A percentile compares a stretch with the other conserved stretches of the same genome.
Conservation (phyloP, 2,329 filamentous ascomycete genomes). For the Colletotrichum horii region DNA sequence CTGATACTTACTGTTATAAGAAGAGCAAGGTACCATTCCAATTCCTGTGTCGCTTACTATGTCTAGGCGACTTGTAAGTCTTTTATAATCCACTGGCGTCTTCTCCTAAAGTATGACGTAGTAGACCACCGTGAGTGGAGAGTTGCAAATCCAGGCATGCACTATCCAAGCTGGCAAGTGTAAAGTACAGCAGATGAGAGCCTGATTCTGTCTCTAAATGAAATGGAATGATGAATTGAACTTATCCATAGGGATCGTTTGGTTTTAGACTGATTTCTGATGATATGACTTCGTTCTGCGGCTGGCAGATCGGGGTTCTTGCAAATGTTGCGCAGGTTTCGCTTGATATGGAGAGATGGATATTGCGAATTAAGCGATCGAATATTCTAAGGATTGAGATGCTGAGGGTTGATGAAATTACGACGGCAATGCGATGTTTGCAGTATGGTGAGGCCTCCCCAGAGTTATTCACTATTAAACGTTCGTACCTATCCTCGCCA, state of each 20-base stretch:
- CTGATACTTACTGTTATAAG: too few relatives aligned
- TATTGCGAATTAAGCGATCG: not conserved
- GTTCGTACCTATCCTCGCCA: rapidly evolving
- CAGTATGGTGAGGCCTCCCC: not conserved
- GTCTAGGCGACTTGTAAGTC: rapidly evolving
- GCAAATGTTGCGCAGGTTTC: rapidly evolving
- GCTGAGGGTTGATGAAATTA: not conserved
- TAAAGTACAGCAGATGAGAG: rapidly evolving
- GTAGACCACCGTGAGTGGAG: too few relatives aligned
- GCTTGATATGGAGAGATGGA: rapidly evolving
- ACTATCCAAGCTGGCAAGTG: not conserved
- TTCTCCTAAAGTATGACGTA: too few relatives aligned
- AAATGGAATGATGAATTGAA: rapidly evolving
- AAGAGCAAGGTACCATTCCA: too few relatives aligned
- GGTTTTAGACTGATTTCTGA: not conserved
- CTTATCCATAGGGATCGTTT: rapidly evolving
- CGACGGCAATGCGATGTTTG: not conserved
- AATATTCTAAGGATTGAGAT: not conserved
- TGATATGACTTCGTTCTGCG: not conserved
- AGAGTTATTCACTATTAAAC: not conserved
- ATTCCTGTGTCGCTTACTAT: too few relatives aligned
- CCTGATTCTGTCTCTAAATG: not conserved
- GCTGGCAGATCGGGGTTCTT: not conserved
- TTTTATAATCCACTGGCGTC: too few relatives aligned
- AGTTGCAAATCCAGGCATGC: not conserved